A percentile compares a stretch with the other conserved stretches of the same genome.
Conservation (phyloP, 345 rosid species). For the Corchorus olitorius region DNA sequence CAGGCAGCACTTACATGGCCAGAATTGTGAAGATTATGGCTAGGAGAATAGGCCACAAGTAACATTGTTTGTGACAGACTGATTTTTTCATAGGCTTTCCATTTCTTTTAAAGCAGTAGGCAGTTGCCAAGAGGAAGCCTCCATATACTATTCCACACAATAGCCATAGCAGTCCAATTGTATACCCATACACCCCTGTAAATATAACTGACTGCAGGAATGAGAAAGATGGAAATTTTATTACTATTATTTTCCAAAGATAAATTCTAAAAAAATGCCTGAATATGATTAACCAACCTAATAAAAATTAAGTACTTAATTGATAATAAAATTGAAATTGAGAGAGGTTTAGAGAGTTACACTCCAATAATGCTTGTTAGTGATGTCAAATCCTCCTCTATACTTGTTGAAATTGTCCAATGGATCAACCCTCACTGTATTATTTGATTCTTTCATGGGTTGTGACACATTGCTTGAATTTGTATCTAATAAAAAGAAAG, state of each 20-base stretch:
- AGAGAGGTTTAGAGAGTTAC: slow-evolving; percentile 38
- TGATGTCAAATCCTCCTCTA: slow-evolving; percentile 61
- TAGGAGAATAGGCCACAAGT: slow-evolving; percentile 40
- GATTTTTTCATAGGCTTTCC: slow-evolving; percentile 31
- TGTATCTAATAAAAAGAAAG: slow-evolving; percentile 20
- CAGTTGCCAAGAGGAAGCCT: slow-evolving; percentile 24
- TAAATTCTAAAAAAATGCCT: background rate
- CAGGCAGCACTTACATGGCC: slow-evolving; percentile 53
- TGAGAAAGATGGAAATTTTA: background rate
- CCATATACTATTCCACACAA: slow-evolving; percentile 48
- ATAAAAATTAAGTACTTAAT: background rate
- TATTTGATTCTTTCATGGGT: background rate
- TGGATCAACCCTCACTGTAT: slow-evolving; percentile 55
- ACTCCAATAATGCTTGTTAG: slow-evolving; percentile 61
- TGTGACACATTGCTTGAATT: slow-evolving; percentile 13
- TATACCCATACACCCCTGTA: slow-evolving; percentile 63
- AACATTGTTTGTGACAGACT: slow-evolving; percentile 32
- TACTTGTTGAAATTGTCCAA: slow-evolving; percentile 49
- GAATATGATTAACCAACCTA: background rate
- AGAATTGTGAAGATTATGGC: slow-evolving; percentile 48
- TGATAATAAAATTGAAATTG: background rate
- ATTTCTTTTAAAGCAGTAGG: slow-evolving; percentile 34
- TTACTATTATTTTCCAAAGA: background rate
- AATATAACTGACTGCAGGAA: slow-evolving; percentile 57
- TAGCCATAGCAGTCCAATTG: slow-evolving; percentile 54